phyloP scores from a whole-genome alignment of 495 filamentous ascomycete genomes.

The Daldinia loculata region DNA sequence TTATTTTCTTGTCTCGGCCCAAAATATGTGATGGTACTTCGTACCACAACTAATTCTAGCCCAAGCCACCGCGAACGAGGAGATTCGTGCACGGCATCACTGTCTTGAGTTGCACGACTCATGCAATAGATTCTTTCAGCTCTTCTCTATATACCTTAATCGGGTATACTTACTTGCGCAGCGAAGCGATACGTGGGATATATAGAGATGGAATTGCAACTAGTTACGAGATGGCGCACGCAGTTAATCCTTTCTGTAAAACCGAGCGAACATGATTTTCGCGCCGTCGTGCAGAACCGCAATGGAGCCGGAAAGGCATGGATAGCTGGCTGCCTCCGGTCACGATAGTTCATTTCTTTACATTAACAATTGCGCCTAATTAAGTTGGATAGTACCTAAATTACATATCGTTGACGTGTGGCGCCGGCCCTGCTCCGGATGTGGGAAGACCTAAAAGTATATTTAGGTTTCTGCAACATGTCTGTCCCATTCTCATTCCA shows the following conservation, averaged over 20 bases:
- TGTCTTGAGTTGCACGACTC: neutral
- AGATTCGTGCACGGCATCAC: constrained; percentile 1
- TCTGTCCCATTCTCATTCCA: constrained; percentile 24
- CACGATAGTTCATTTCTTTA: neutral
- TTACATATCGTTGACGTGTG: neutral
- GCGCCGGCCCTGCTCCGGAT: neutral
- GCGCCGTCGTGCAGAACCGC: neutral
- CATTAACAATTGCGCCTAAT: neutral
- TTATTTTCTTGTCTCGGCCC: constrained; percentile 26
- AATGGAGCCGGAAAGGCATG: neutral
- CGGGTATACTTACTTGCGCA: constrained; percentile 12
- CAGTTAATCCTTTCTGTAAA: neutral
- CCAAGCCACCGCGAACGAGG: neutral
- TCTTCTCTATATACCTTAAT: neutral
- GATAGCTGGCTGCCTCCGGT: neutral
- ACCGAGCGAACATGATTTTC: neutral
- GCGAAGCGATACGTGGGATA: neutral
- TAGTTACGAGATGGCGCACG: neutral
- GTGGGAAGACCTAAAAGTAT: neutral
- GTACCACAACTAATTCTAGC: constrained; percentile 3
- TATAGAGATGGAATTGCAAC: neutral
- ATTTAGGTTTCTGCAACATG: constrained; percentile 10
- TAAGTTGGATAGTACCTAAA: too few relatives aligned
- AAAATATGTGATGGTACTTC: constrained; percentile 5
- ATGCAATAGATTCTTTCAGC: neutral